Base-by-base conservation (phyloP, 1,284 basidiomycete species). In the Austroboletus niveus region DNA sequence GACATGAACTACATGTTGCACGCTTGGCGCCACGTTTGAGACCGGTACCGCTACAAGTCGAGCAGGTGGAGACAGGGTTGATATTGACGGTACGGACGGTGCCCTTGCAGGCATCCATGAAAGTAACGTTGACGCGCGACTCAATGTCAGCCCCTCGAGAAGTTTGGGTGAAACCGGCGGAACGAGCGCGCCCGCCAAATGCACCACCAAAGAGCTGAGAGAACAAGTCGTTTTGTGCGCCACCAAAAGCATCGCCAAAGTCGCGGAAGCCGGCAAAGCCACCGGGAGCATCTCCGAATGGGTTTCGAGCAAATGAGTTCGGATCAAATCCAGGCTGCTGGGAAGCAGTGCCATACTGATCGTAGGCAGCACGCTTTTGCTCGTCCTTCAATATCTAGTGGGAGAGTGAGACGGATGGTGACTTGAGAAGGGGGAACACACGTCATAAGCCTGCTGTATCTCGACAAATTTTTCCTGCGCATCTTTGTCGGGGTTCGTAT, bases 391-490 rank as follows among this genome's bases (percentile, higher is more conserved):
- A 74, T 47, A 84, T 87, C 94, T 96, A 60, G 36, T 60, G 61
- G 15, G 40, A 45, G 45, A 36, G 49, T 64, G 45, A 62, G 49
- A 53, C 41, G 54, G 30, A 53, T 49, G 51, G 50, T 56, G 54
- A 57, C 48, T 35, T 48, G 45, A 52, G 50, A 48, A 57, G 45
- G 57, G 51, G 53, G 48, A 47, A 73, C 89, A 62, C 62, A 97
- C 92, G 71, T 99, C 97, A 74, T 98, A 99, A 10, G 97, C 97
- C 60, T 86, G 82, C 71, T 99, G 97, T 53, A 99, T 98, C 70
- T 99, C 95, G 31, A 96, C 82, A 70, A 99, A 99, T 67, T 92
- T 92, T 57, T 93, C 92, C 63, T 93, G 89, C 0, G 96, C 93
- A 45, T 80, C 80, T 62, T 91, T 88, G 69, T 98, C 94, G 54